phyloP scores from a whole-genome alignment of 176 grass and related monocot genomes.

The Pontederia paniculata region DNA sequence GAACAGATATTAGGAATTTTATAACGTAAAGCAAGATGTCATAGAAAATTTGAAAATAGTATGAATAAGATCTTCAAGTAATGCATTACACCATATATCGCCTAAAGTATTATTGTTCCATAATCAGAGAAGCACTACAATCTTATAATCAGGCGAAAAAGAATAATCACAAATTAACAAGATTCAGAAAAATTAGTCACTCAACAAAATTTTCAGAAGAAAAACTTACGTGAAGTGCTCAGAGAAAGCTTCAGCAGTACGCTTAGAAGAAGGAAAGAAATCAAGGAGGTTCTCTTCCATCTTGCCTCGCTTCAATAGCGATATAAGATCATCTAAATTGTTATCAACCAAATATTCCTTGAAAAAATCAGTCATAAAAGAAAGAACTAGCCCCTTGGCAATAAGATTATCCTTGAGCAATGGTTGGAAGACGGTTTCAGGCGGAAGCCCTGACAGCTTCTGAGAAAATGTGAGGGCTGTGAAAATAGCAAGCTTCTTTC shows the following conservation, averaged over 20 bases:
- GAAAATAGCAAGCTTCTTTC: conserved; percentile 85
- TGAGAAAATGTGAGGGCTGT: conserved; percentile 90
- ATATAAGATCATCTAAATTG: conserved; percentile 87
- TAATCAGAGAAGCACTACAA: too few species aligned
- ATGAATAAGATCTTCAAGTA: too few species aligned
- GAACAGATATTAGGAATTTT: too few species aligned
- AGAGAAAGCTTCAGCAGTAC: conserved; percentile 54
- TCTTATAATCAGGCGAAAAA: too few species aligned
- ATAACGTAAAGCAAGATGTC: too few species aligned
- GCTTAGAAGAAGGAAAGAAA: conserved; percentile 64
- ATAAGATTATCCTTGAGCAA: conserved; percentile 89
- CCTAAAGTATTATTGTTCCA: too few species aligned
- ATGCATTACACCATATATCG: too few species aligned
- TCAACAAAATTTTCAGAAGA: not conserved
- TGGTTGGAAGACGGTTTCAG: conserved; percentile 83
- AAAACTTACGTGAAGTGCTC: conserved; percentile 70
- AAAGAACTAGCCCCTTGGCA: conserved; percentile 89
- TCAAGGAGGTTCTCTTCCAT: conserved; percentile 88
- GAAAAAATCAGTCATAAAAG: conserved; percentile 80
- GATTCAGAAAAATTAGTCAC: too few species aligned
- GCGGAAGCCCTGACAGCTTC: conserved; percentile 82
- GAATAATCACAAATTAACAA: too few species aligned
- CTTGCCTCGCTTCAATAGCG: conserved; percentile 81
- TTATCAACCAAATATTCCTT: conserved; percentile 85
- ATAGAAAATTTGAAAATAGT: too few species aligned